phyloP scores from a whole-genome alignment of 306 rosid species.

The Vigna hirtella region DNA sequence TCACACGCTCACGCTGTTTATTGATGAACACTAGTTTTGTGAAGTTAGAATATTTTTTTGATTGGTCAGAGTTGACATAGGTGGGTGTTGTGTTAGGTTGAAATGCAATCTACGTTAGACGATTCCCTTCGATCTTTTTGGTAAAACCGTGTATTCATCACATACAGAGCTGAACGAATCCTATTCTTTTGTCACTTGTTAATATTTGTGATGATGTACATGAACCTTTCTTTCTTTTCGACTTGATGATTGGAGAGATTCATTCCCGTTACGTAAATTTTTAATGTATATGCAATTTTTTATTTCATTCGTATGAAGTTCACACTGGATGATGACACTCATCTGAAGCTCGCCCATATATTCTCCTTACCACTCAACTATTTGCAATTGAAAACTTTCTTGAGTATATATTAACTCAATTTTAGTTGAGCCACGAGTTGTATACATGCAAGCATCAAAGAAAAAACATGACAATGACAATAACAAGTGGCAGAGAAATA shows the following conservation, averaged over 20 bases:
- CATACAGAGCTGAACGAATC: constrained; percentile 30
- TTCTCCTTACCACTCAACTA: background rate
- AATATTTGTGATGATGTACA: background rate
- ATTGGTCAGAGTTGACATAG: constrained; percentile 6
- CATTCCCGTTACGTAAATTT: background rate
- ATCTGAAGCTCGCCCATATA: background rate
- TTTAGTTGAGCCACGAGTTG: constrained; percentile 7
- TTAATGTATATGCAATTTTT: too few relatives aligned
- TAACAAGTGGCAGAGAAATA: background rate
- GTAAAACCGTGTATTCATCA: constrained; percentile 53
- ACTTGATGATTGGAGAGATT: background rate
- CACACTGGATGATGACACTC: background rate
- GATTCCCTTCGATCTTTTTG: constrained; percentile 11
- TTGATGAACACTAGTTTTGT: constrained; percentile 3
- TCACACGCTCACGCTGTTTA: background rate
- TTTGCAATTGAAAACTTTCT: background rate
- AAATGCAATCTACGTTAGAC: constrained; percentile 14
- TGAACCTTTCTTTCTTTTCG: background rate
- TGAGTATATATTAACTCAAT: background rate
- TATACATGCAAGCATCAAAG: background rate
- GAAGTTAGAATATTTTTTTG: constrained; percentile 21
- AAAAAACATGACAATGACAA: background rate
- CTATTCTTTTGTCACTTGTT: constrained; percentile 28
- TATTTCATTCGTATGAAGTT: background rate
- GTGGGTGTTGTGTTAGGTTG: constrained; percentile 11